These are phyloP conservation scores for Neurospora terricola DNA, from an alignment of 495 filamentous ascomycete genomes.

Conservation along the genomic window DNA sequence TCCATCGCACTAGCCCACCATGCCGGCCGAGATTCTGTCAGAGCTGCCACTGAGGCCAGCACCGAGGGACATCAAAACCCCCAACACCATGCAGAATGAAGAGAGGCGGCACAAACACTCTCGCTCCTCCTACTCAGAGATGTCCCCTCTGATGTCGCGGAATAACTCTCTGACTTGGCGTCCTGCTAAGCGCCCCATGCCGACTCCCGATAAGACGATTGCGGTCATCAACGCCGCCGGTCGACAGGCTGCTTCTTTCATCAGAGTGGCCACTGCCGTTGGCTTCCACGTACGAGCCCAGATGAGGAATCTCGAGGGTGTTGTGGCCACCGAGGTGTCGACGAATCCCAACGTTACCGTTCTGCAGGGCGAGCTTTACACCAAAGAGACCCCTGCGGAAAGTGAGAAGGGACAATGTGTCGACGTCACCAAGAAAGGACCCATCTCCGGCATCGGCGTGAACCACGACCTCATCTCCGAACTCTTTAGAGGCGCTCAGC, in stretches of 20 bases:
- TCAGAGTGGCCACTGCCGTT: constrained; percentile 82
- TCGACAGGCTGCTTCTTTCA: constrained; percentile 86
- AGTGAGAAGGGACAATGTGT: constrained; percentile 21
- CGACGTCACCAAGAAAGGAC: constrained; percentile 32
- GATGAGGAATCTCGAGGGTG: constrained; percentile 67
- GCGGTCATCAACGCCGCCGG: constrained; percentile 89
- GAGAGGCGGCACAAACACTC: constrained; percentile 40
- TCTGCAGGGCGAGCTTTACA: constrained; percentile 71
- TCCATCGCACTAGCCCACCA: constrained; percentile 9
- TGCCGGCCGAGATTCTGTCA: constrained; percentile 28
- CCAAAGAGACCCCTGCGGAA: constrained; percentile 36
- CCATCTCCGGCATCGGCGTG: constrained; percentile 39
- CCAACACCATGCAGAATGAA: constrained; percentile 19
- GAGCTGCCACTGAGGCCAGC: constrained; percentile 34
- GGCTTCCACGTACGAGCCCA: constrained; percentile 88
- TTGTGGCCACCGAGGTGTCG: constrained; percentile 74
- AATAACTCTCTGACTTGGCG: constrained; percentile 40
- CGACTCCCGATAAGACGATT: constrained; percentile 61
- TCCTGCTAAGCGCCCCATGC: constrained; percentile 41
- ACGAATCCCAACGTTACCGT: constrained; percentile 75
- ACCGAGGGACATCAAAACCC: constrained; percentile 25
- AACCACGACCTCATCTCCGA: constrained; percentile 56
- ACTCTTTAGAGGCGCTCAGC: constrained; percentile 72
- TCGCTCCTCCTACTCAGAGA: constrained; percentile 42
- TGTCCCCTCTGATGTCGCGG: constrained; percentile 37